Conservation (phyloP, 1,284 basidiomycete species). For the Mycena sp. region DNA sequence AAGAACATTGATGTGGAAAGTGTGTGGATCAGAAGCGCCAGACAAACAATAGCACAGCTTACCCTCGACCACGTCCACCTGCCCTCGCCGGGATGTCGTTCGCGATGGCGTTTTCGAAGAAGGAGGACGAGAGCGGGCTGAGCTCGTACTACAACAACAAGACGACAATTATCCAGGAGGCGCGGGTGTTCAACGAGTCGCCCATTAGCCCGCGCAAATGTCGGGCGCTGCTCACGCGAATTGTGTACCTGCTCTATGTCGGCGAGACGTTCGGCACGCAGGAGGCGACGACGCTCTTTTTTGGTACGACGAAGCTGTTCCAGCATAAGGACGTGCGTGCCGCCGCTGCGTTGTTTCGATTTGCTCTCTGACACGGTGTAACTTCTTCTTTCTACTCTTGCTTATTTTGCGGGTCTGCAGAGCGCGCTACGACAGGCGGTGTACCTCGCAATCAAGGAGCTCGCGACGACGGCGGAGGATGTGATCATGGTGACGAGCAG, state of each 20-base stretch:
- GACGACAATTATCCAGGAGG: conserved; percentile 97
- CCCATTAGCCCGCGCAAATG: conserved; percentile 98
- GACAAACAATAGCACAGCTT: conserved; percentile 11
- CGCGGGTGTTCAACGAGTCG: conserved; percentile 98
- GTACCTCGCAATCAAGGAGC: conserved; percentile 98
- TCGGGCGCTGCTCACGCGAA: conserved; percentile 94
- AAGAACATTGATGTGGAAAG: too few species aligned
- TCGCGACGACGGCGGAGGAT: conserved; percentile 96
- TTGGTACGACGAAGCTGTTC: conserved; percentile 98
- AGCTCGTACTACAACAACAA: conserved; percentile 94
- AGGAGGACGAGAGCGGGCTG: conserved; percentile 91
- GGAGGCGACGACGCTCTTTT: conserved; percentile 98
- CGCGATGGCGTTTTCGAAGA: conserved; percentile 86
- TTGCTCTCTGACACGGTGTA: not conserved
- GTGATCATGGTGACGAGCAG: conserved; percentile 99
- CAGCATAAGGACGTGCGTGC: conserved; percentile 96
- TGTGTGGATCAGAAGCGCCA: not conserved
- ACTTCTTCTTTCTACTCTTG: not conserved
- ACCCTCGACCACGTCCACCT: conserved; percentile 19
- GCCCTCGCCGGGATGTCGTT: conserved; percentile 45
- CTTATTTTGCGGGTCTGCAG: conserved; percentile 50
- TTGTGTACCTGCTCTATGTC: conserved; percentile 96
- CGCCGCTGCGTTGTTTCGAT: conserved; percentile 10
- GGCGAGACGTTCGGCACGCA: conserved; percentile 96
- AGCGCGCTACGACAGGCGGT: conserved; percentile 97